Base-by-base conservation (phyloP, 495 filamentous ascomycete species). In the Talaromyces thailandensis region DNA sequence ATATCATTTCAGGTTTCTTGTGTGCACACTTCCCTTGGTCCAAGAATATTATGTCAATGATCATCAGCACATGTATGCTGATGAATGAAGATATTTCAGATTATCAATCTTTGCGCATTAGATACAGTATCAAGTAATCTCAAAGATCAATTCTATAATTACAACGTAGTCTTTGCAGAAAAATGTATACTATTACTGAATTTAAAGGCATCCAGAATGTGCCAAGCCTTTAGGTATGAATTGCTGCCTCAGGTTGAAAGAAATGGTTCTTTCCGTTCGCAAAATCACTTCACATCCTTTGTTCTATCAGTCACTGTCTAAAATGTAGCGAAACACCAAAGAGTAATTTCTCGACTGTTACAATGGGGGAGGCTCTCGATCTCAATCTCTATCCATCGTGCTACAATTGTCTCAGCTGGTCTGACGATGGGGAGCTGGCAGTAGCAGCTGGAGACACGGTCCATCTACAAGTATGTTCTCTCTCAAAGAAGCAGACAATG, bases 361-460 rank as follows among this genome's bases (percentile, higher is more conserved):
- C 12, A 14, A 80, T 80, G 77, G 53, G 71, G 29, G 68, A 62
- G 6, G 69, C 75, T 0, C 52, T 78, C 21, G 68, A 76, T 55
- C 64, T 79, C 3, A 67, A 69, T 12, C 56, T 75, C 16, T 73
- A 67, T 40, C 76, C 78, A 6, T 79, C 76, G 4, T 79, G 74
- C 63, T 69, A 70, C n/a, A 70, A 83, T 64, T 83, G 81, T 58
- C 72, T 88, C 12, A 73, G 78, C 52, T 89, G 86, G 84, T 88
- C 86, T 0, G 66, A 75, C 32, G 85, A 88, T 68, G 83, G 84
- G 31, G 80, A 86, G 58, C 71, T 89, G 18, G 85, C 86, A 6
- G 65, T 88, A 55, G 82, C 81, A 7, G 80, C 80, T 6, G 80
- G 82, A 23, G 85, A 87, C 64, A 69, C 80, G 64, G 80, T 88